Evolutionary conservation across 1,139 yeast genomes (phyloP).

Genomic region (Waltiozyma solani): DNA sequence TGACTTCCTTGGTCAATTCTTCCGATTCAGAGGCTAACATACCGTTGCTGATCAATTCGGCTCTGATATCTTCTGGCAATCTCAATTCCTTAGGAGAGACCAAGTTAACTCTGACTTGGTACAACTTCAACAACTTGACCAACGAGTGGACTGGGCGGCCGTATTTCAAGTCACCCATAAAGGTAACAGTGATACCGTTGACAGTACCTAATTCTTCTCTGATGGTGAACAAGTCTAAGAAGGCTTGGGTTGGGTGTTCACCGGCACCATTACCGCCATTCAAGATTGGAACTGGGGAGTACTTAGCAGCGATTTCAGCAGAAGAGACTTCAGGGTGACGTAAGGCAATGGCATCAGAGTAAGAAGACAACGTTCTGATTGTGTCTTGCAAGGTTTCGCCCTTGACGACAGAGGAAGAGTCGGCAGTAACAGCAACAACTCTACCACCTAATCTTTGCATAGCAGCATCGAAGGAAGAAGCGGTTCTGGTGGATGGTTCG

Average conservation of each 20-base stretch:
- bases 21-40: slow-evolving; percentile 68
- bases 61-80: slow-evolving; percentile 64
- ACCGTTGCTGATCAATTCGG: slow-evolving; percentile 52
- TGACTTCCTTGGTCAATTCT: slow-evolving; percentile 70
- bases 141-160: slow-evolving; percentile 99
- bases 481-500: slow-evolving; percentile 97
- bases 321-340: slow-evolving; percentile 94
- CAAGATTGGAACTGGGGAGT: slow-evolving; percentile 93
- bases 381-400: slow-evolving; percentile 99
- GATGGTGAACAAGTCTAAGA: slow-evolving; percentile 92
- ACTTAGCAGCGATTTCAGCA: slow-evolving; percentile 91
- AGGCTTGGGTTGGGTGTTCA: slow-evolving; percentile 99
- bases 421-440: slow-evolving; percentile 79
- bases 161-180: slow-evolving; percentile 97
- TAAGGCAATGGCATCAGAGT: slow-evolving; percentile 92
- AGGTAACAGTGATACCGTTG: slow-evolving; percentile 94
- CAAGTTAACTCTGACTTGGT: slow-evolving; percentile 87
- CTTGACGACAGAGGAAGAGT: slow-evolving; percentile 87
- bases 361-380: slow-evolving; percentile 86
- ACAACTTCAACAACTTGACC: slow-evolving; percentile 81
- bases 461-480: slow-evolving; percentile 96
- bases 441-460: slow-evolving; percentile 99
- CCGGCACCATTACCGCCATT: slow-evolving; percentile 97
- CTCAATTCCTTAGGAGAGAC: slow-evolving; percentile 85
- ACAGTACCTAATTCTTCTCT: slow-evolving; percentile 99